Conservation (phyloP, 2,329 filamentous ascomycete species). For the Hymenoscyphus occultus region DNA sequence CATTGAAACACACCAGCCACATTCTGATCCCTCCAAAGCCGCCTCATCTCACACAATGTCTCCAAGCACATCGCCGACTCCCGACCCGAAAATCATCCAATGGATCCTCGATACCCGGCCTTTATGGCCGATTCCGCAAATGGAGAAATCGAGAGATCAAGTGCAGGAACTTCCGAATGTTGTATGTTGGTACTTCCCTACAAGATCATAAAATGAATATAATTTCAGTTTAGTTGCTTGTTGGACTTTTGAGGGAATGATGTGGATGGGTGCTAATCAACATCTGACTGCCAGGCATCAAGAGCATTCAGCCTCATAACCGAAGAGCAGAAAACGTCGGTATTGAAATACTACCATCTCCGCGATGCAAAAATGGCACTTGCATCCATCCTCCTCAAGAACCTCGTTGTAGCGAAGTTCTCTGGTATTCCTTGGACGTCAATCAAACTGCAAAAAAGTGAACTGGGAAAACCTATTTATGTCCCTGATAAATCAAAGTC, state of each 20-base stretch:
- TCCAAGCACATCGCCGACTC: neutral
- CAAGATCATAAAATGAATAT: neutral
- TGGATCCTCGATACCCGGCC: constrained; percentile 61
- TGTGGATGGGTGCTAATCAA: neutral
- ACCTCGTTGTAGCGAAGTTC: constrained; percentile 60
- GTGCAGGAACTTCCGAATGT: constrained; percentile 38
- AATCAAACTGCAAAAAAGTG: constrained; percentile 55
- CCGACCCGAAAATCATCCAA: constrained; percentile 46
- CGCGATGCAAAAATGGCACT: constrained; percentile 73
- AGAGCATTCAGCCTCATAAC: constrained; percentile 52
- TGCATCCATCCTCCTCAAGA: constrained; percentile 71
- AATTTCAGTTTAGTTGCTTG: neutral
- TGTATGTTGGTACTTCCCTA: constrained; percentile 21
- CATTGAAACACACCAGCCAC: neutral
- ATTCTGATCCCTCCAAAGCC: neutral
- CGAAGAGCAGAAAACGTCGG: constrained; percentile 52
- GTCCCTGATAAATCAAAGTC: constrained; percentile 14
- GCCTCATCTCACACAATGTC: neutral
- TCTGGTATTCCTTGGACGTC: constrained; percentile 58
- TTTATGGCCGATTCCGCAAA: constrained; percentile 49
- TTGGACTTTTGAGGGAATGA: no score
- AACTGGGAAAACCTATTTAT: constrained; percentile 45
- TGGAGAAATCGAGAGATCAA: constrained; percentile 37
- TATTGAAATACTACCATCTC: constrained; percentile 62
- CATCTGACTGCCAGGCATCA: constrained; percentile 44